phyloP scores from a whole-genome alignment of 2,329 filamentous ascomycete species.

The Pyricularia grisea region DNA sequence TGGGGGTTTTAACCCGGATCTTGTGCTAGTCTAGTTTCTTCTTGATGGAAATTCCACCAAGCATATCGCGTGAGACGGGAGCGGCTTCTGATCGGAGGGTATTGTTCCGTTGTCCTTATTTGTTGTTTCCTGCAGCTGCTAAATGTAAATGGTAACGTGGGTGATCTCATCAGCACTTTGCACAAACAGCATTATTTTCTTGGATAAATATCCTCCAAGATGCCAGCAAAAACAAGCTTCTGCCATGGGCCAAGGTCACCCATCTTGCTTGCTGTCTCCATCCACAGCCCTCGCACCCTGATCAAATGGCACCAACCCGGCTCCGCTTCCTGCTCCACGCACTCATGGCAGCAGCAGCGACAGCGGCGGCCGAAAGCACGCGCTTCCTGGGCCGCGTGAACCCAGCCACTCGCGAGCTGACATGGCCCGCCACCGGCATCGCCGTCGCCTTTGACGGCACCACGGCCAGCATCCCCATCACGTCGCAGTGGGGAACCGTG shows the following conservation, averaged over 20 bases:
- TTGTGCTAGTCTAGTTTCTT: neutral
- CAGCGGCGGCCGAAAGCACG: neutral
- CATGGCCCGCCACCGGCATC: slow-evolving; percentile 33
- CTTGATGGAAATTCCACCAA: neutral
- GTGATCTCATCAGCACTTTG: neutral
- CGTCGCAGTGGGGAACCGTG: slow-evolving; percentile 20
- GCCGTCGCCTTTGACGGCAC: slow-evolving; percentile 30
- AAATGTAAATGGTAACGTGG: neutral
- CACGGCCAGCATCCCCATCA: slow-evolving; percentile 24
- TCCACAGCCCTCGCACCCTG: too few species aligned
- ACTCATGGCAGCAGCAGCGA: neutral
- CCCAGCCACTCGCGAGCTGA: slow-evolving; percentile 29
- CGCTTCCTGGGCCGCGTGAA: slow-evolving; percentile 19
- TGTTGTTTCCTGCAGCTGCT: neutral
- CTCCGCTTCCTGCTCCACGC: neutral
- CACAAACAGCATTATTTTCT: neutral
- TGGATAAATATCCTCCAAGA: neutral
- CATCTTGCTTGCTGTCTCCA: neutral
- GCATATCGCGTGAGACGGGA: neutral
- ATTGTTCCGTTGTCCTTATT: neutral
- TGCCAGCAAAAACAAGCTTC: neutral
- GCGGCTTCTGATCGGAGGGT: neutral
- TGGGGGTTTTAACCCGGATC: too few species aligned
- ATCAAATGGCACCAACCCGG: neutral
- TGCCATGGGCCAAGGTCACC: neutral